Conservation (phyloP, 78 protist species). For the Dictyostelium citrinum region DNA sequence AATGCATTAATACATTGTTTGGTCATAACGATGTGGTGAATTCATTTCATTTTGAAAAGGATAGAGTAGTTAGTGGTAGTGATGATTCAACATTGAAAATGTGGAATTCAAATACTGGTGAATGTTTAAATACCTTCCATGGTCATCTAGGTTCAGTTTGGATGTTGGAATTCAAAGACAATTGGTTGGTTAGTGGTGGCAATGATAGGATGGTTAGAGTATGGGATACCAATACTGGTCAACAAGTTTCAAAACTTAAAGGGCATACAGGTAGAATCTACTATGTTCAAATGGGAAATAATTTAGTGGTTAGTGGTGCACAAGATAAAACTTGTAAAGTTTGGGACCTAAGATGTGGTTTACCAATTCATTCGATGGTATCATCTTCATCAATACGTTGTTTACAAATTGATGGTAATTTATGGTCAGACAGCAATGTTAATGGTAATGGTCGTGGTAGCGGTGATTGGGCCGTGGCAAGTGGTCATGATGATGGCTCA, state of each 20-base stretch:
- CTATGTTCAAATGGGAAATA: conserved; percentile 52
- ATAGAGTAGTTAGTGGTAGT: conserved; percentile 41
- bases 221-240: conserved; percentile 76
- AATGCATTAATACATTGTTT: conserved; percentile 34
- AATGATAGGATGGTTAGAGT: conserved; percentile 47
- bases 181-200: conserved; percentile 53
- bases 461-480: conserved; percentile 51
- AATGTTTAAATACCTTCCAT: conserved; percentile 20
- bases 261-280: conserved; percentile 70
- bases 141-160: conserved; percentile 68
- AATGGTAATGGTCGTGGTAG: not conserved
- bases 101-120: conserved; percentile 39
- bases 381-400: conserved; percentile 49
- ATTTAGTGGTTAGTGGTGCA: conserved; percentile 66
- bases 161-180: conserved; percentile 67
- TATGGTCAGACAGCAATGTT: not conserved
- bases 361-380: conserved; percentile 18
- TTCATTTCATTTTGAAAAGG: conserved; percentile 67
- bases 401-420: conserved; percentile 36
- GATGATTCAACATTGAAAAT: conserved; percentile 64
- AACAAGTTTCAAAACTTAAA: not conserved
- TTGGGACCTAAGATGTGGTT: conserved; percentile 58
- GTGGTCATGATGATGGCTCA: conserved; percentile 67
- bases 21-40: conserved; percentile 62
- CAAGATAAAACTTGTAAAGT: conserved; percentile 44